Evolutionary conservation across 345 rosid species (phyloP).

Genomic region (Eucalyptus polyanthemos): DNA sequence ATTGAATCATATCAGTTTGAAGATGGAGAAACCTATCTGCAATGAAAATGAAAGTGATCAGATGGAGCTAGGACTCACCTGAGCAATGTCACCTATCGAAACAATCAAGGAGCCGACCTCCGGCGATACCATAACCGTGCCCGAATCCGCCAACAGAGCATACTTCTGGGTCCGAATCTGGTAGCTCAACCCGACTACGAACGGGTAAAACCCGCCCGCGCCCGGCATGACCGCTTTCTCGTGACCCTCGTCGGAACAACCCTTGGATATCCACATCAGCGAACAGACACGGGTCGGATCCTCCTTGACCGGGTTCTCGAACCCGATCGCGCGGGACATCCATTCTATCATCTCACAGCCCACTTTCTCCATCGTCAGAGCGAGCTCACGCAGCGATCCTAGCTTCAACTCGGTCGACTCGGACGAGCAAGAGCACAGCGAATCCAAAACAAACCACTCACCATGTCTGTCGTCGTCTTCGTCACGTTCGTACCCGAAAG

Average conservation of each 20-base stretch:
- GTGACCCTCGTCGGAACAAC: background rate
- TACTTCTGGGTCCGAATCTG: constrained; percentile 40
- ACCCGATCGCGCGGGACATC: constrained; percentile 29
- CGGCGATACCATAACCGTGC: constrained; percentile 38
- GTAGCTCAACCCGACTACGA: constrained; percentile 50
- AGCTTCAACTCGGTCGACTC: constrained; percentile 24
- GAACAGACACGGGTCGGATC: constrained; percentile 40
- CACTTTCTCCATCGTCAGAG: constrained; percentile 33
- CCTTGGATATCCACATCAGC: constrained; percentile 39
- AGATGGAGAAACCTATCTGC: background rate
- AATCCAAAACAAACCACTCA: constrained; percentile 50
- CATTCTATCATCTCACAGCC: constrained; percentile 37
- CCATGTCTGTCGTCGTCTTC: constrained; percentile 23
- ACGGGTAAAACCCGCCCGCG: constrained; percentile 68
- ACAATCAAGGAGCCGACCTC: constrained; percentile 56
- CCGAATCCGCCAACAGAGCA: constrained; percentile 39
- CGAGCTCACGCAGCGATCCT: constrained; percentile 28
- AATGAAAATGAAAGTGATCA: background rate
- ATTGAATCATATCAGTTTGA: background rate
- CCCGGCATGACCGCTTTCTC: constrained; percentile 17
- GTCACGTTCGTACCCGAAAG: constrained; percentile 44
- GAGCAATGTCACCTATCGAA: constrained; percentile 64
- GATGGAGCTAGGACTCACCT: constrained; percentile 7
- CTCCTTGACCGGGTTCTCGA: constrained; percentile 32
- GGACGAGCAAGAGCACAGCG: background rate